Conservation (phyloP, 805 yeast species). For the Candida loeiensis region DNA sequence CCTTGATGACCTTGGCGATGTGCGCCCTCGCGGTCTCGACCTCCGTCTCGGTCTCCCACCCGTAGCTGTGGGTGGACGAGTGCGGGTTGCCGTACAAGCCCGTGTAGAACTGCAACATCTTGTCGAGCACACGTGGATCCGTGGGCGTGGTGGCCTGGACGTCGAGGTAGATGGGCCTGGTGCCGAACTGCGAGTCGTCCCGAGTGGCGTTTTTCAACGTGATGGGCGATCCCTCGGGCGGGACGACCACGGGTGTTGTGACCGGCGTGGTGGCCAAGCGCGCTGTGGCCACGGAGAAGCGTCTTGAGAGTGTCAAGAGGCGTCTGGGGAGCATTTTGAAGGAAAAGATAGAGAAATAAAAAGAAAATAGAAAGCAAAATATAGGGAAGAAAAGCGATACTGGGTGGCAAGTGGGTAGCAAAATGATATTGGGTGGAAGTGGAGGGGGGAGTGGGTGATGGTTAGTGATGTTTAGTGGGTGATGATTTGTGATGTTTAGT, state of each 20-base stretch:
- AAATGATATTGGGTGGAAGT: too few relatives aligned
- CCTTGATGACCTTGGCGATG: slow-evolving; percentile 79
- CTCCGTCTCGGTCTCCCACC: slow-evolving; percentile 96
- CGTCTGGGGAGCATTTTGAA: background rate
- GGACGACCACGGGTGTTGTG: slow-evolving; percentile 16
- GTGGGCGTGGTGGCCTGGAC: slow-evolving; percentile 99
- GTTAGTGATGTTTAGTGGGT: too few relatives aligned
- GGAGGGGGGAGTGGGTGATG: too few relatives aligned
- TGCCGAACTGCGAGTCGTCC: slow-evolving; percentile 50
- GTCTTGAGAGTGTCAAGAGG: background rate
- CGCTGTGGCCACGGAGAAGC: background rate
- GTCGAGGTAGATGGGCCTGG: slow-evolving; percentile 91
- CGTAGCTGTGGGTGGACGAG: slow-evolving; percentile 93
- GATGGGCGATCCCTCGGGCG: slow-evolving; percentile 48
- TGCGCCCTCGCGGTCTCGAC: slow-evolving; percentile 84
- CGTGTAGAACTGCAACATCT: slow-evolving; percentile 80
- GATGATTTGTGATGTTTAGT: too few relatives aligned
- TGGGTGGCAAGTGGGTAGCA: too few relatives aligned
- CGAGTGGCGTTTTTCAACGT: slow-evolving; percentile 43
- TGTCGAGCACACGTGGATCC: slow-evolving; percentile 92
- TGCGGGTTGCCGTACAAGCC: slow-evolving; percentile 98
- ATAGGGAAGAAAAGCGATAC: too few relatives aligned
- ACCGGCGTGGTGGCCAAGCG: slow-evolving; percentile 10
- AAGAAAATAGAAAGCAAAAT: too few relatives aligned
- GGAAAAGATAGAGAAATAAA: too few relatives aligned